Conservation (phyloP, 768 basidiomycete genomes). For the Lentinula edodes region DNA sequence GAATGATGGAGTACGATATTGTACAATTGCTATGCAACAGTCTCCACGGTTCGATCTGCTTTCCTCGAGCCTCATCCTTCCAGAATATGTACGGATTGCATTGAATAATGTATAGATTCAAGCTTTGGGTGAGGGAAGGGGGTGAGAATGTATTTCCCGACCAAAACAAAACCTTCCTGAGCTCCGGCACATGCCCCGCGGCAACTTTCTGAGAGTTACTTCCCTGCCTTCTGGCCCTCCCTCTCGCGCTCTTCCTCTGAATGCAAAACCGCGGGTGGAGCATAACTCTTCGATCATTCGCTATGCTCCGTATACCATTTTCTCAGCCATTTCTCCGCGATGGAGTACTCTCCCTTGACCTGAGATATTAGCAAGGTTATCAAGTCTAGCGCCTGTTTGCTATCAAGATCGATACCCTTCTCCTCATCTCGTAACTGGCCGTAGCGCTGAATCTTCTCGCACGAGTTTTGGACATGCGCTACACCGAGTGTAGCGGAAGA, state of each 20-base stretch:
- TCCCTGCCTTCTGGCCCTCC: background rate
- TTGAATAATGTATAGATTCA: background rate
- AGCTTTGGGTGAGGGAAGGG: background rate
- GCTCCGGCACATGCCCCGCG: background rate
- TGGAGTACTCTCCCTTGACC: constrained; percentile 63
- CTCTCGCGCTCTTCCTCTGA: background rate
- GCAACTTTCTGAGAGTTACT: background rate
- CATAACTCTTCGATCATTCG: background rate
- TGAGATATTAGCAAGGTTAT: constrained; percentile 52
- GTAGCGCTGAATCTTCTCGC: constrained; percentile 89
- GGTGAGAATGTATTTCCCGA: background rate
- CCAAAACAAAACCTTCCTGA: background rate
- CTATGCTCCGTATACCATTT: constrained; percentile 25
- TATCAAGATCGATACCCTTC: constrained; percentile 30
- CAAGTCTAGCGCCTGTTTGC: constrained; percentile 46
- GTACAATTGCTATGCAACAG: background rate
- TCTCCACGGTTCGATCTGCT: background rate
- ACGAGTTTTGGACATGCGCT: constrained; percentile 71
- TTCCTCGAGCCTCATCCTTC: background rate
- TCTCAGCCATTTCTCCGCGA: constrained; percentile 66
- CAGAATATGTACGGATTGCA: background rate
- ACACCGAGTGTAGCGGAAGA: constrained; percentile 94
- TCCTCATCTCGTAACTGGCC: constrained; percentile 65
- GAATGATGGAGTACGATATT: background rate
- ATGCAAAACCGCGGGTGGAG: background rate